A percentile compares a stretch with the other conserved stretches of the same genome.
These are phyloP conservation scores for Solanum tarijense DNA, from an alignment of 257 asterid genomes.

Conservation along the genomic window DNA sequence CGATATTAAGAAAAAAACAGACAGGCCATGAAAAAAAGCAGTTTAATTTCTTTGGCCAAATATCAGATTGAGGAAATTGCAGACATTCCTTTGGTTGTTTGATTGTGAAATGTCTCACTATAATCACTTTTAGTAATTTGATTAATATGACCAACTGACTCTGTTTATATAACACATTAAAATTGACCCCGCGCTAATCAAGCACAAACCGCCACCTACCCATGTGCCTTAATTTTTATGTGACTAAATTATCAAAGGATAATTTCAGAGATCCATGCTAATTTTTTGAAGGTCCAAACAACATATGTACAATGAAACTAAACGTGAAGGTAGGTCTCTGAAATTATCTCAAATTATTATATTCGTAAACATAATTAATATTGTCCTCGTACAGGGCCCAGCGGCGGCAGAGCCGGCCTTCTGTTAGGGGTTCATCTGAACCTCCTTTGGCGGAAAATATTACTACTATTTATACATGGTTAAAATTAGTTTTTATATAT, in stretches of 20 bases:
- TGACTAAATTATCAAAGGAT: neutral
- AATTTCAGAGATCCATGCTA: no score
- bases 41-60: neutral
- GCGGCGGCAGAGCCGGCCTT: no score
- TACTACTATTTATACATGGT: no score
- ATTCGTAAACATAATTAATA: no score
- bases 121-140: neutral
- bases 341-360: no score
- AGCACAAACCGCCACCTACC: conserved; percentile 11
- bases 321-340: no score
- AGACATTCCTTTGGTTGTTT: neutral
- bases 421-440: no score
- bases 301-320: rapidly evolving
- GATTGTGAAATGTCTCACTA: conserved; percentile 1
- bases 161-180: neutral
- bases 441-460: no score
- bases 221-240: conserved; percentile 29
- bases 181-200: conserved; percentile 21
- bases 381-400: no score
- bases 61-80: neutral
- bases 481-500: no score
- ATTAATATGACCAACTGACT: neutral
- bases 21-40: neutral
- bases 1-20: no score
- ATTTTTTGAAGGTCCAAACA: no score